These are phyloP conservation scores for Myriangium duriaei DNA, from an alignment of 2,329 filamentous ascomycete genomes.

Conservation along the genomic window DNA sequence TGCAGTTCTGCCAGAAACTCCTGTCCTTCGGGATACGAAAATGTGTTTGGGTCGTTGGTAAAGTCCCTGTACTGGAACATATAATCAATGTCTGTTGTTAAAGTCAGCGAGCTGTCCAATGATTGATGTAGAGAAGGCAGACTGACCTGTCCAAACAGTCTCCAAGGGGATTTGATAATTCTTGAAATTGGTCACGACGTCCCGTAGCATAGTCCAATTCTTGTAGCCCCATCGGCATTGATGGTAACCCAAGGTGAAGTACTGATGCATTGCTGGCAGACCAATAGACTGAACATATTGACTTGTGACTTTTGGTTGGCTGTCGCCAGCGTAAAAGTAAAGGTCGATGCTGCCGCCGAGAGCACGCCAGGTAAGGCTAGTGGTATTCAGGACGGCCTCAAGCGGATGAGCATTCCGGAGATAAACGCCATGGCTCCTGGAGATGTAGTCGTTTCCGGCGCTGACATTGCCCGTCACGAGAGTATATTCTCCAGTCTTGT, in stretches of 20 bases:
- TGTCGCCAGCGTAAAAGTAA: slow-evolving; percentile 66
- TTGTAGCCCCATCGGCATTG: slow-evolving; percentile 65
- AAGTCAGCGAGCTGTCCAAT: slow-evolving; percentile 14
- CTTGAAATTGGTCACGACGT: slow-evolving; percentile 41
- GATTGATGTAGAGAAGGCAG: slow-evolving; percentile 27
- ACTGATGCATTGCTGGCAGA: slow-evolving; percentile 65
- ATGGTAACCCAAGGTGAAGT: slow-evolving; percentile 71
- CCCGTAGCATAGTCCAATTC: slow-evolving; percentile 56
- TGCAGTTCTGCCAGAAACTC: slow-evolving; percentile 43
- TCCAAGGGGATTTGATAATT: slow-evolving; percentile 46
- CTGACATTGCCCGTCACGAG: slow-evolving; percentile 44
- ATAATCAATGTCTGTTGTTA: slow-evolving; percentile 35
- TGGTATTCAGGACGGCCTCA: slow-evolving; percentile 53
- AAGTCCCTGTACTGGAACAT: slow-evolving; percentile 52
- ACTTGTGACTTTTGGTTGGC: slow-evolving; percentile 53
- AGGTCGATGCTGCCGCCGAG: slow-evolving; percentile 68
- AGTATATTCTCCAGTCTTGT: slow-evolving; percentile 34
- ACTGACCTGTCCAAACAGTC: slow-evolving; percentile 31
- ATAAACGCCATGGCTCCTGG: slow-evolving; percentile 65
- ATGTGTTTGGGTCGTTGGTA: slow-evolving; percentile 41
- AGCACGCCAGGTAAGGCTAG: slow-evolving; percentile 58
- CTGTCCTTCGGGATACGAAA: slow-evolving; percentile 36
- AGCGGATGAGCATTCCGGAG: slow-evolving; percentile 56
- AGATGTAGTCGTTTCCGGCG: slow-evolving; percentile 44
- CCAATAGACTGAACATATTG: slow-evolving; percentile 56